These are phyloP conservation scores for Phoenix dactylifera DNA, from an alignment of 176 grass and related monocot genomes.

Conservation along the genomic window DNA sequence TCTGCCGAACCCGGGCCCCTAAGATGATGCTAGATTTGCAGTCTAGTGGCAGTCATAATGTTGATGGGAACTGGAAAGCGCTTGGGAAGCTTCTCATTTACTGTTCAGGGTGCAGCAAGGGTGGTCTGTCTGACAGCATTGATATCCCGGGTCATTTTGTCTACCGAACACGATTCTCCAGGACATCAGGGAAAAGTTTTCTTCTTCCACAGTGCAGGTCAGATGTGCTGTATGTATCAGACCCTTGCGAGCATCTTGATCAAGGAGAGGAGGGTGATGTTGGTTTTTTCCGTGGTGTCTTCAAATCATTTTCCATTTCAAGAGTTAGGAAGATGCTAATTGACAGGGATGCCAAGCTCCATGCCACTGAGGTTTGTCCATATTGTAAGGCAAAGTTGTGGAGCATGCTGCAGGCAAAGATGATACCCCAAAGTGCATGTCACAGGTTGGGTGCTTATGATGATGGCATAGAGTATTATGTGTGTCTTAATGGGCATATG, in stretches of 20 bases:
- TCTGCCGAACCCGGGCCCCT: conserved; percentile 77
- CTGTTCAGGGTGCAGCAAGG: conserved; percentile 72
- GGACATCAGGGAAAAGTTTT: conserved; percentile 79
- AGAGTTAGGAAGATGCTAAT: conserved; percentile 83
- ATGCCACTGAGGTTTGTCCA: conserved; percentile 69
- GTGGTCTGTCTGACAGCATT: conserved; percentile 45
- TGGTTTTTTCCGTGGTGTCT: conserved; percentile 89
- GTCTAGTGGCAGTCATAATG: conserved; percentile 69
- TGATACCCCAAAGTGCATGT: conserved; percentile 65
- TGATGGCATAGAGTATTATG: conserved; percentile 85
- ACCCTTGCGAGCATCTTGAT: conserved; percentile 95
- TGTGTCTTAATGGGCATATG: conserved; percentile 93
- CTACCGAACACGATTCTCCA: conserved; percentile 70
- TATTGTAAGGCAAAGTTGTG: conserved; percentile 95
- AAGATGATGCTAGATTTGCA: conserved; percentile 99
- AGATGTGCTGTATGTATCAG: conserved; percentile 89
- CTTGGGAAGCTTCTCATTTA: conserved; percentile 93
- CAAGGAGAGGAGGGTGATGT: conserved; percentile 89
- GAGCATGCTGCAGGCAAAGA: conserved; percentile 85
- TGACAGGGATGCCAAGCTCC: conserved; percentile 69
- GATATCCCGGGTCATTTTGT: conserved; percentile 72
- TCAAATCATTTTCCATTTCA: conserved; percentile 81
- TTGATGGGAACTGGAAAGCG: conserved; percentile 96
- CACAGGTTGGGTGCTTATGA: conserved; percentile 67
- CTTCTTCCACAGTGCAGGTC: conserved; percentile 63